A percentile compares a stretch with the other conserved stretches of the same genome.
These are phyloP conservation scores for Cajanus cajan DNA, from an alignment of 306 rosid genomes.

Conservation along the genomic window DNA sequence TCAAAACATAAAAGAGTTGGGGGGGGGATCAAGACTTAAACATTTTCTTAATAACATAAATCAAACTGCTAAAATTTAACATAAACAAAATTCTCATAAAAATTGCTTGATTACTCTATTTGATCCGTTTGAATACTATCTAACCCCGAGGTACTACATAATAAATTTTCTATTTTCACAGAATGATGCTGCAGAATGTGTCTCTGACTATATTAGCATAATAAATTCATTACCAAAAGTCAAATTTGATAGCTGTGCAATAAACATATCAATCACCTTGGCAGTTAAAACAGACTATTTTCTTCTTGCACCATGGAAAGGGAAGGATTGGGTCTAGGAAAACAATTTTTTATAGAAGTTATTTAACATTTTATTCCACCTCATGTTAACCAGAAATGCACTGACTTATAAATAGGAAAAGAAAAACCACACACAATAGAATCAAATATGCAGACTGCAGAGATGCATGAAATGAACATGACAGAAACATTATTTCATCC, in stretches of 20 bases:
- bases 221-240: neutral
- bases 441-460: neutral
- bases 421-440: neutral
- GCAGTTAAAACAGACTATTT: neutral
- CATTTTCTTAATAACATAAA: neutral
- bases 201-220: too few relatives aligned
- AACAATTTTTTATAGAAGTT: neutral
- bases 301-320: too few relatives aligned
- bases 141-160: too few relatives aligned
- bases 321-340: neutral
- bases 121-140: too few relatives aligned
- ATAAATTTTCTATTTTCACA: too few relatives aligned
- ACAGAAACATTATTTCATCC: neutral
- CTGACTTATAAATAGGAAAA: neutral
- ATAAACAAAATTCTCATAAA: neutral
- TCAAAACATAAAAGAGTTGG: neutral
- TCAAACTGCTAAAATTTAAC: neutral
- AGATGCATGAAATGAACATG: neutral
- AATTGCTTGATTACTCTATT: neutral
- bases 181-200: too few relatives aligned
- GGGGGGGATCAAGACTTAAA: neutral
- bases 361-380: neutral
- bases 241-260: neutral
- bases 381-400: neutral
- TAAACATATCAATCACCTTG: neutral